These are phyloP conservation scores for Botryotinia globosa DNA, from an alignment of 2,329 filamentous ascomycete species.

Conservation along the genomic window DNA sequence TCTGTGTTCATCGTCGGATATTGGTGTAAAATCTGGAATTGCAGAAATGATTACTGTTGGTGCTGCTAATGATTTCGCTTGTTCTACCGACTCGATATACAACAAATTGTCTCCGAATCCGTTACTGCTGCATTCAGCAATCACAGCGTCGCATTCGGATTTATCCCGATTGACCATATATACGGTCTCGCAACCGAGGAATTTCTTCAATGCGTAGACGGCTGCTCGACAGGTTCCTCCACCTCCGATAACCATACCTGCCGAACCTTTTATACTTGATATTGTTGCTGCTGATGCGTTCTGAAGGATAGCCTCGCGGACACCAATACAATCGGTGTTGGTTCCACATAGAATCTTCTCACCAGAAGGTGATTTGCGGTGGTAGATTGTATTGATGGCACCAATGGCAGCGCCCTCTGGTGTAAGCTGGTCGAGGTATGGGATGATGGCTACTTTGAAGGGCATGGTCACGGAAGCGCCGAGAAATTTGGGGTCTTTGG, in stretches of 20 bases:
- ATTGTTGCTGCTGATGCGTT: constrained; percentile 49
- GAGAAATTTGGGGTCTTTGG: constrained; percentile 58
- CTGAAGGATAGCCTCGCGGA: constrained; percentile 67
- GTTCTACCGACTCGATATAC: constrained; percentile 58
- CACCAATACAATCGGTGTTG: constrained; percentile 79
- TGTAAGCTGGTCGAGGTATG: constrained; percentile 69
- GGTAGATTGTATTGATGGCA: constrained; percentile 77
- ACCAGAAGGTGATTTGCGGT: constrained; percentile 44
- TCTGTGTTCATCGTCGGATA: constrained; percentile 58
- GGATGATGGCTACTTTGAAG: constrained; percentile 74
- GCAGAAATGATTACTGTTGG: constrained; percentile 70
- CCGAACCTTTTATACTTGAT: constrained; percentile 52
- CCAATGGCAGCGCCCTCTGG: constrained; percentile 70
- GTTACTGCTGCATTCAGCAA: constrained; percentile 58
- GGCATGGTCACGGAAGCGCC: constrained; percentile 79
- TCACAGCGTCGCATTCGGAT: constrained; percentile 63
- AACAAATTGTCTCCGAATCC: constrained; percentile 60
- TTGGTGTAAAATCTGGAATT: constrained; percentile 73
- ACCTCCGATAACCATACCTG: constrained; percentile 72
- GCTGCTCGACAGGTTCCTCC: constrained; percentile 77
- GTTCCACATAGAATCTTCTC: constrained; percentile 59
- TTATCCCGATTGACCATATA: constrained; percentile 76
- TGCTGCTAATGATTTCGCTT: constrained; percentile 56
- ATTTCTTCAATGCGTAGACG: constrained; percentile 70
- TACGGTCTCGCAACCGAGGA: constrained; percentile 64